phyloP scores from a whole-genome alignment of 129 eudicot genomes.

The Smallanthus sonchifolius region DNA sequence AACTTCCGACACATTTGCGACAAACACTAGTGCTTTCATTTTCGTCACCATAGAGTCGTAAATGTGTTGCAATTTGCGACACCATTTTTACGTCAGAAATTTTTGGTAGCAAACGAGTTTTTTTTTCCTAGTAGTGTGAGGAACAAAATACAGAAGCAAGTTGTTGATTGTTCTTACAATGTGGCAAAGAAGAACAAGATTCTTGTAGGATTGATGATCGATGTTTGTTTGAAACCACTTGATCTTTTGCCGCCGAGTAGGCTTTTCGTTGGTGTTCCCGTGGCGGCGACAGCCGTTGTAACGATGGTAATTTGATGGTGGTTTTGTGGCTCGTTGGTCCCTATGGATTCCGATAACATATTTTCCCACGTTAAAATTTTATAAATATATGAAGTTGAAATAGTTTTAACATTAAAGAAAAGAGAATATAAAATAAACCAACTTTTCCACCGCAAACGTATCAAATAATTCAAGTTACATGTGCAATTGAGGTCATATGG shows the following conservation, averaged over 20 bases:
- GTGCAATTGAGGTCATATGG: slow-evolving; percentile 21
- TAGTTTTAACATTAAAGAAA: neutral
- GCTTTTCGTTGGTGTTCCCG: slow-evolving; percentile 33
- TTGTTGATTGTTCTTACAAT: slow-evolving; percentile 44
- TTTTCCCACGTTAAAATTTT: neutral
- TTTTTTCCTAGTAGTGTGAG: no score
- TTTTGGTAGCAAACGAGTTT: no score
- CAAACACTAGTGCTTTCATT: no score
- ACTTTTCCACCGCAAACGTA: neutral
- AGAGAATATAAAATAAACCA: neutral
- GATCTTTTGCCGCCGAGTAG: slow-evolving; percentile 36
- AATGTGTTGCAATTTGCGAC: no score
- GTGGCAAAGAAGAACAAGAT: slow-evolving; percentile 76
- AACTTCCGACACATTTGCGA: no score
- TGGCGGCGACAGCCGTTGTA: neutral
- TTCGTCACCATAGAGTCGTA: no score
- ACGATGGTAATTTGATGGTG: slow-evolving; percentile 72
- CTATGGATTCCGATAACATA: slow-evolving; percentile 12
- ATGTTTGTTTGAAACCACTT: slow-evolving; percentile 54
- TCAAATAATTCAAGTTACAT: slow-evolving; percentile 23
- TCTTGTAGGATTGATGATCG: slow-evolving; percentile 57
- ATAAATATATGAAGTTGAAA: neutral
- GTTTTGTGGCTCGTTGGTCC: slow-evolving; percentile 33
- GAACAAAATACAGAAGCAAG: neutral
- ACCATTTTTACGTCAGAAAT: no score